These are phyloP conservation scores for Toxicodendron radicans DNA, from an alignment of 345 rosid genomes.

Conservation along the genomic window DNA sequence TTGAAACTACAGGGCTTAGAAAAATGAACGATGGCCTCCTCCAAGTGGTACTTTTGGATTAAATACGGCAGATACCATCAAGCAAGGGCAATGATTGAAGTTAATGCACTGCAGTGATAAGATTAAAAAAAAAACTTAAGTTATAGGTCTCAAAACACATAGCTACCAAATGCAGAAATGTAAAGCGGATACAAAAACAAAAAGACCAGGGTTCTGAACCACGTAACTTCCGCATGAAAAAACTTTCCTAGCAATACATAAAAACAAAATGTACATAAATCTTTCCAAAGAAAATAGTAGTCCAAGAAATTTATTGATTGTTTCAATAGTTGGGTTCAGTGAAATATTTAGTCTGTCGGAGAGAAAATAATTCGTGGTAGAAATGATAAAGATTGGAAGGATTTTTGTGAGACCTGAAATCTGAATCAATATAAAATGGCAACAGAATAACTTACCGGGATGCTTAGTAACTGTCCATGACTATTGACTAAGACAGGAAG, in stretches of 20 bases:
- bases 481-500: slow-evolving; percentile 63
- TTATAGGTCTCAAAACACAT: not conserved
- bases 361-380: not conserved
- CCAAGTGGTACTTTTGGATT: slow-evolving; percentile 85
- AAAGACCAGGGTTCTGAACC: not conserved
- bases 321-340: not conserved
- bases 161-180: not conserved
- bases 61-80: slow-evolving; percentile 51
- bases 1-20: slow-evolving; percentile 26
- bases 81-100: slow-evolving; percentile 65
- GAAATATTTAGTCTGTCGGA: not conserved
- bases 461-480: slow-evolving; percentile 54
- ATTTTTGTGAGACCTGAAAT: not conserved
- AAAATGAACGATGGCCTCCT: slow-evolving; percentile 72
- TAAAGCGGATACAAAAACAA: not conserved
- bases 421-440: slow-evolving; percentile 1
- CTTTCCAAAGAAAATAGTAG: not conserved
- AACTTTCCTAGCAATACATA: not conserved
- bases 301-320: no score
- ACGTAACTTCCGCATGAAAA: not conserved
- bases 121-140: not conserved
- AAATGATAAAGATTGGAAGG: not conserved
- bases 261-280: not conserved
- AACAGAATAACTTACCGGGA: slow-evolving; percentile 57
- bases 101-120: slow-evolving; percentile 60